Conservation (phyloP, 495 filamentous ascomycete species). For the Penicillium maclennaniae region DNA sequence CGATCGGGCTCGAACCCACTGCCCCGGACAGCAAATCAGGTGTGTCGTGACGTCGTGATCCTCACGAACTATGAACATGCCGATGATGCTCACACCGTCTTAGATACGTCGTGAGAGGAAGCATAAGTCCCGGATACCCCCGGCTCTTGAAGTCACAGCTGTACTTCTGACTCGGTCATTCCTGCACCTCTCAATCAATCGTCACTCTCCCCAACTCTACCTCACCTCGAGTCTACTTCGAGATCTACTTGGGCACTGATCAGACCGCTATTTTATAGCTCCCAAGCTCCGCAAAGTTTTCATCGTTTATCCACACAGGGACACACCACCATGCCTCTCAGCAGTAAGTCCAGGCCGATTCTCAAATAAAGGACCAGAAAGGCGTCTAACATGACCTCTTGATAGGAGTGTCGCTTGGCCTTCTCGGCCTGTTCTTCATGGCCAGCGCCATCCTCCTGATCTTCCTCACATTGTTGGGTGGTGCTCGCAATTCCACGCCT, state of each 20-base stretch:
- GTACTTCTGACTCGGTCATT: not conserved
- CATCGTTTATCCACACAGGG: not conserved
- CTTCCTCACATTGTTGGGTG: slow-evolving; percentile 76
- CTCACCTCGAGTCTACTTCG: too few species aligned
- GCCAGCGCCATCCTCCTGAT: slow-evolving; percentile 70
- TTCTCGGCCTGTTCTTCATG: slow-evolving; percentile 70
- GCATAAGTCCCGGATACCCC: slow-evolving; percentile 16
- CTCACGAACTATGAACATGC: slow-evolving; percentile 6
- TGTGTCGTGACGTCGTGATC: slow-evolving; percentile 36
- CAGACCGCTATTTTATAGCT: not conserved
- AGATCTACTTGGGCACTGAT: slow-evolving; percentile 6
- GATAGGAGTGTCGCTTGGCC: slow-evolving; percentile 47
- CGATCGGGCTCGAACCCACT: slow-evolving; percentile 21
- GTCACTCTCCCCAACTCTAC: slow-evolving; percentile 6
- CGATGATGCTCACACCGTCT: slow-evolving; percentile 14
- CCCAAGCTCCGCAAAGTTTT: not conserved
- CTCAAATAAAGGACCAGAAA: not conserved
- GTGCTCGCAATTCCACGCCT: slow-evolving; percentile 55
- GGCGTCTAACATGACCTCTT: slow-evolving; percentile 1
- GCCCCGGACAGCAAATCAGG: slow-evolving; percentile 22
- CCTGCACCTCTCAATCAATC: not conserved
- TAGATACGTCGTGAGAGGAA: slow-evolving; percentile 5
- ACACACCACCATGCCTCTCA: slow-evolving; percentile 27
- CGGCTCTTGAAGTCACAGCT: slow-evolving; percentile 6
- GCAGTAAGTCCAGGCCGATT: slow-evolving; percentile 26